Evolutionary conservation across 208 protist genomes (phyloP).

Genomic region (Crithidia brevicula): DNA sequence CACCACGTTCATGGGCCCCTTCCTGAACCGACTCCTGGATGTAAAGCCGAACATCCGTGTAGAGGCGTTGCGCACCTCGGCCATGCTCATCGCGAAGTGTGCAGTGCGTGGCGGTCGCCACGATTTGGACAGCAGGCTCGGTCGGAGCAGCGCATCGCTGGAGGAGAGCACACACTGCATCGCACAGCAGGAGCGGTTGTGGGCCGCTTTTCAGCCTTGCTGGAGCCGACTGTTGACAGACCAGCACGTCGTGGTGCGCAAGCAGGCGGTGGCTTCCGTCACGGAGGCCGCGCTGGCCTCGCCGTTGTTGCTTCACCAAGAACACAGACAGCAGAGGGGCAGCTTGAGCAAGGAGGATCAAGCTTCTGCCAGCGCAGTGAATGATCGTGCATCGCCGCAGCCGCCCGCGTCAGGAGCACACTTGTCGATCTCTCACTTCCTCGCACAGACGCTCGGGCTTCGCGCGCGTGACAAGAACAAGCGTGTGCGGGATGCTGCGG

Average conservation of each 20-base stretch:
- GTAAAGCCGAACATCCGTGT: conserved; percentile 52
- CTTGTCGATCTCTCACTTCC: conserved; percentile 2
- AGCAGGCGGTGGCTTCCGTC: conserved; percentile 44
- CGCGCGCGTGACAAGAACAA: conserved; percentile 68
- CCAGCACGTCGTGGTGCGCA: conserved; percentile 55
- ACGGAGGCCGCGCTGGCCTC: conserved; percentile 37
- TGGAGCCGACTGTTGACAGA: conserved; percentile 50
- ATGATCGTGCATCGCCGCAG: background rate
- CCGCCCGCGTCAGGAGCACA: background rate
- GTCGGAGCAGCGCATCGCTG: background rate
- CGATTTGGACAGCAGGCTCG: background rate
- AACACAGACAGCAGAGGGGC: background rate
- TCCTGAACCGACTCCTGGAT: conserved; percentile 55
- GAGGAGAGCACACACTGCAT: background rate
- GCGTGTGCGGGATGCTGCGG: conserved; percentile 58
- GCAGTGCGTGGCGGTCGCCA: conserved; percentile 17
- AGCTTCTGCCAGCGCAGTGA: too few species aligned
- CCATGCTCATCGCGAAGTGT: conserved; percentile 26
- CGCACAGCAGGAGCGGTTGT: conserved; percentile 32
- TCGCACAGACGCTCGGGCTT: conserved; percentile 56
- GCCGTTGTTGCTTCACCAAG: conserved; percentile 20
- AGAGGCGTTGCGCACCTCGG: conserved; percentile 43
- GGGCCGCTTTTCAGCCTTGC: conserved; percentile 36
- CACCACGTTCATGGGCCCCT: conserved; percentile 22
- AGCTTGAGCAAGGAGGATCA: background rate